phyloP scores from a whole-genome alignment of 2,329 filamentous ascomycete species.

The Elsinoe arachidis region DNA sequence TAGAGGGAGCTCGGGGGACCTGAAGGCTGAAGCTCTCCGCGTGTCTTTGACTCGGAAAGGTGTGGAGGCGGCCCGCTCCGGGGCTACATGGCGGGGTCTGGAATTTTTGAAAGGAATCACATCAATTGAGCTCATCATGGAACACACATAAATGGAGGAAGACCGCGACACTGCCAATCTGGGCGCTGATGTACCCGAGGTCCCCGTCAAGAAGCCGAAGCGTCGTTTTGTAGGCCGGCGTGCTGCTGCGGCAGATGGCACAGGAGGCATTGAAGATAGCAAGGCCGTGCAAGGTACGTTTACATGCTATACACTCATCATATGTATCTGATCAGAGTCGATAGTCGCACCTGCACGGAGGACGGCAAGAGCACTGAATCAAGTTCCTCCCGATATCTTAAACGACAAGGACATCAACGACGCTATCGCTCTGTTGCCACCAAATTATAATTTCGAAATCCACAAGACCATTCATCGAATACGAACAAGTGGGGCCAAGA shows the following conservation, averaged over 20 bases:
- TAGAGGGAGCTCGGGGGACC: too few species aligned
- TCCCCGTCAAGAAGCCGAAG: slow-evolving; percentile 62
- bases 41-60: neutral
- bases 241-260: slow-evolving; percentile 54
- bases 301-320: slow-evolving; percentile 17
- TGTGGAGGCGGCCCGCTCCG: slow-evolving; percentile 2
- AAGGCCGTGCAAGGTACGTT: slow-evolving; percentile 59
- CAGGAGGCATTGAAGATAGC: slow-evolving; percentile 46
- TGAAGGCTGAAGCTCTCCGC: neutral
- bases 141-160: slow-evolving; percentile 56
- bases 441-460: slow-evolving; percentile 98
- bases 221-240: slow-evolving; percentile 84
- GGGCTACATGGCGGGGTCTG: neutral
- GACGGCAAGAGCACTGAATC: slow-evolving; percentile 74
- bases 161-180: slow-evolving; percentile 63
- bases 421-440: slow-evolving; percentile 75
- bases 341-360: slow-evolving; percentile 63
- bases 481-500: slow-evolving; percentile 66
- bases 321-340: neutral
- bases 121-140: too few species aligned
- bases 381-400: slow-evolving; percentile 79
- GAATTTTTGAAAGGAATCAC: neutral
- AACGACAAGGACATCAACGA: slow-evolving; percentile 77
- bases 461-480: slow-evolving; percentile 97
- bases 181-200: slow-evolving; percentile 59